A percentile compares a stretch with the other conserved stretches of the same genome.
phyloP scores from a whole-genome alignment of 148 eudicot genomes.

The Rhododendron henanense region DNA sequence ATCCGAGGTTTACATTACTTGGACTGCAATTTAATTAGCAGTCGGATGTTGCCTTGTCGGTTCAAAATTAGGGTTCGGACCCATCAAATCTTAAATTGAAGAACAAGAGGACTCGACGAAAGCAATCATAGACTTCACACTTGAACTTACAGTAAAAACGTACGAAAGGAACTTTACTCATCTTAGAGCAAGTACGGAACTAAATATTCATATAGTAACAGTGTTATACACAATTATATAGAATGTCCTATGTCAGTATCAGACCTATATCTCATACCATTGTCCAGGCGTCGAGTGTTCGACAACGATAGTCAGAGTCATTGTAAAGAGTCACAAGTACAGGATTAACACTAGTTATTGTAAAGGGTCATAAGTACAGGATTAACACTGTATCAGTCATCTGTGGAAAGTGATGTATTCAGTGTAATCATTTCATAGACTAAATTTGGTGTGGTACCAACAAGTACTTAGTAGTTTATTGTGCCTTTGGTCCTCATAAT shows the following conservation, averaged over 20 bases:
- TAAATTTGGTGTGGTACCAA: constrained; percentile 4
- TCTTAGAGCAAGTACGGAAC: not conserved
- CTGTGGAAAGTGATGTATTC: not conserved
- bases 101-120: not conserved
- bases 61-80: not conserved
- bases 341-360: not conserved
- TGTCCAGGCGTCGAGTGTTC: not conserved
- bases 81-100: not conserved
- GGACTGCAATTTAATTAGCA: not conserved
- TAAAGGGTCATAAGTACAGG: not conserved
- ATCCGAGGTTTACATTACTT: not conserved
- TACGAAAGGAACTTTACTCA: not conserved
- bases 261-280: not conserved
- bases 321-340: not conserved
- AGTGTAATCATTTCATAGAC: not conserved
- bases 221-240: not conserved
- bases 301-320: not conserved
- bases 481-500: constrained; percentile 17
- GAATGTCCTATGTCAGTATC: not conserved
- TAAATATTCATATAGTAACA: not conserved
- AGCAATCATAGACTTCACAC: not conserved
- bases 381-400: not conserved
- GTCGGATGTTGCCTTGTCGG: not conserved
- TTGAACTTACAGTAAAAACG: not conserved
- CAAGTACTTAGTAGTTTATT: not conserved